Evolutionary conservation across 2,329 filamentous ascomycete species (phyloP), one percentile per base, ranked within the genome.

Genomic region (Fusarium sambucinum): DNA sequence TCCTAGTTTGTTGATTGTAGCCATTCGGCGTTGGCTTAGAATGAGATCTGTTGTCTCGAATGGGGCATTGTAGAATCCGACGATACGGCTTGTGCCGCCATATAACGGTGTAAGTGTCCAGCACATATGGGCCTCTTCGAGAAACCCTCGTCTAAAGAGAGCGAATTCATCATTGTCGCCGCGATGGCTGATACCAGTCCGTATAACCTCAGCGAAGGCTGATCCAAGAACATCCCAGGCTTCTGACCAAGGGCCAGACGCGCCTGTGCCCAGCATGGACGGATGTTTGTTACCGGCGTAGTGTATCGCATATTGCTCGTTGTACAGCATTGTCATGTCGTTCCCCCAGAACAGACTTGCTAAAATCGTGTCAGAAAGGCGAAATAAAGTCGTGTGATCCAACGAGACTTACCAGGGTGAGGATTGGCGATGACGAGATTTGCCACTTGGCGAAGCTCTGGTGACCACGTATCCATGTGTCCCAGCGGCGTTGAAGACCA

Each of bases 201-300:
- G 73, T 1, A 76, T 75, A 41, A 78, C 77, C 56, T 81, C 78
- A 17, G 78, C 73, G 25, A 80, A 77, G 3, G 76, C 59, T 9
- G 76, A 71, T 7, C 70, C 73, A 8, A 76, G 61, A 8, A 75
- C 70, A 16, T 78, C 76, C 77, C 78, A 80, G 2, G 76, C 63
- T 69, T 90, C 88, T 1, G 82, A 76, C 82, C 87, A 90, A 3
- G 86, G 87, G 4, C 86, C 83, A 11, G 80, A 81, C 71, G 89
- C 77, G 25, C 79, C 85, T 38, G 85, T 85, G 0, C 88, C 88
- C 82, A 90, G 88, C 25, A 90, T 77, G 1, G 75, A 75, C 0
- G 88, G 88, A 63, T 90, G 88, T 63, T 90, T 90, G 67, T 88
- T 85, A 5, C 88, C 88, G 10, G 87, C 87, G 6, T 90, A 82